Conservation (phyloP, 192 early-diverging fungal species). For the Podochytrium sp. region DNA sequence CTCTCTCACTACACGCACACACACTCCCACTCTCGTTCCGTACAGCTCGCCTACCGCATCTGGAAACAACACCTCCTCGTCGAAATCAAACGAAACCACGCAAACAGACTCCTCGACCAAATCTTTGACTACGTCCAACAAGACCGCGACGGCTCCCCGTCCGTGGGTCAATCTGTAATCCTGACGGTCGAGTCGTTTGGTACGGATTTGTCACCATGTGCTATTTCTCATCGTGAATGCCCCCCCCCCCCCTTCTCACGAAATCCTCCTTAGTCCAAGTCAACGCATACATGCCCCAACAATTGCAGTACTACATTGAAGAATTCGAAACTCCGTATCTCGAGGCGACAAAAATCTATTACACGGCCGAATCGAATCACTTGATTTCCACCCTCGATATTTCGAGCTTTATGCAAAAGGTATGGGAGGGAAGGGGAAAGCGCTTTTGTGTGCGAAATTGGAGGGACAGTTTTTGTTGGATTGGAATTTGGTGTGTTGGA, state of each 20-base stretch:
- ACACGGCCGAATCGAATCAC: conserved; percentile 66
- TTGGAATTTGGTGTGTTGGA: too few relatives aligned
- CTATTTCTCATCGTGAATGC: not conserved
- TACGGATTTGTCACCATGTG: conserved; percentile 23
- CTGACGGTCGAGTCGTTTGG: conserved; percentile 64
- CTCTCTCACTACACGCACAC: not conserved
- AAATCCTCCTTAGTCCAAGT: conserved; percentile 54
- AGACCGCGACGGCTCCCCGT: conserved; percentile 68
- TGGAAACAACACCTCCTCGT: conserved; percentile 74
- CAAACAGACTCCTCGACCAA: conserved; percentile 70
- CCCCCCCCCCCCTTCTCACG: not conserved
- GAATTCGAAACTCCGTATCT: conserved; percentile 79
- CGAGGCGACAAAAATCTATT: conserved; percentile 67
- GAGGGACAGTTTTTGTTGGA: too few relatives aligned
- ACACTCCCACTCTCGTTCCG: not conserved
- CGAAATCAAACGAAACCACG: conserved; percentile 58
- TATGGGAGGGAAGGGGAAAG: too few relatives aligned
- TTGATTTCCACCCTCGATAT: conserved; percentile 60
- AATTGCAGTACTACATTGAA: conserved; percentile 74
- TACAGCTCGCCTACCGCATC: conserved; percentile 69
- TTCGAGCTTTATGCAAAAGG: conserved; percentile 74
- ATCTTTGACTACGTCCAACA: conserved; percentile 69
- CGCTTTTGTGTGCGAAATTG: too few relatives aligned
- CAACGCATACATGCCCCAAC: conserved; percentile 65
- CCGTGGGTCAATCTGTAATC: conserved; percentile 55